phyloP scores from a whole-genome alignment of 345 rosid genomes.

The Arabis hirsuta region DNA sequence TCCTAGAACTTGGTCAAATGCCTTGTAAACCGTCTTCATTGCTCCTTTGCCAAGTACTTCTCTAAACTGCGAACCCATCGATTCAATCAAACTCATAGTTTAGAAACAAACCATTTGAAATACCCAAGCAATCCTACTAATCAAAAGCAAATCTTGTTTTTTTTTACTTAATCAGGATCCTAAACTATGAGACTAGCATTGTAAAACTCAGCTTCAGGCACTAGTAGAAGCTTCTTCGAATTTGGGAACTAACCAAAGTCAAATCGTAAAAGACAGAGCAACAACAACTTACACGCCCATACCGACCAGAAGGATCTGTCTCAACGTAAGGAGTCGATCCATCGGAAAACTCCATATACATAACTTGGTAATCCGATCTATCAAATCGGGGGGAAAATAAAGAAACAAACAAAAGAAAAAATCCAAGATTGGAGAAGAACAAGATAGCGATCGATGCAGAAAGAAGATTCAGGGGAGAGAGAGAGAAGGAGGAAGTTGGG shows the following conservation, averaged over 20 bases:
- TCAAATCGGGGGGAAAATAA: background rate
- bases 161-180: too few species aligned
- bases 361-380: slow-evolving; percentile 45
- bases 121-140: background rate
- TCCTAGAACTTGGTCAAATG: slow-evolving; percentile 80
- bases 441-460: slow-evolving; percentile 32
- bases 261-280: background rate
- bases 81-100: slow-evolving; percentile 4
- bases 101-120: background rate
- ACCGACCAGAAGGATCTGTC: slow-evolving; percentile 87
- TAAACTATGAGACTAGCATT: too few species aligned
- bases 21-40: slow-evolving; percentile 90
- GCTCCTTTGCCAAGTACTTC: slow-evolving; percentile 95
- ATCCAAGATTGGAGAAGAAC: slow-evolving; percentile 6
- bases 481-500: background rate
- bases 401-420: background rate
- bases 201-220: background rate
- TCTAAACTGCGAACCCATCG: slow-evolving; percentile 53
- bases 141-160: background rate
- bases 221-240: background rate
- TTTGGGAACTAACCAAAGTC: background rate
- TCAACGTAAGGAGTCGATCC: slow-evolving; percentile 57
- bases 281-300: slow-evolving; percentile 74
- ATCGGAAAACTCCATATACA: slow-evolving; percentile 49
- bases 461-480: background rate